Conservation (phyloP, 75 land plant species). For the Larix kaempferi region DNA sequence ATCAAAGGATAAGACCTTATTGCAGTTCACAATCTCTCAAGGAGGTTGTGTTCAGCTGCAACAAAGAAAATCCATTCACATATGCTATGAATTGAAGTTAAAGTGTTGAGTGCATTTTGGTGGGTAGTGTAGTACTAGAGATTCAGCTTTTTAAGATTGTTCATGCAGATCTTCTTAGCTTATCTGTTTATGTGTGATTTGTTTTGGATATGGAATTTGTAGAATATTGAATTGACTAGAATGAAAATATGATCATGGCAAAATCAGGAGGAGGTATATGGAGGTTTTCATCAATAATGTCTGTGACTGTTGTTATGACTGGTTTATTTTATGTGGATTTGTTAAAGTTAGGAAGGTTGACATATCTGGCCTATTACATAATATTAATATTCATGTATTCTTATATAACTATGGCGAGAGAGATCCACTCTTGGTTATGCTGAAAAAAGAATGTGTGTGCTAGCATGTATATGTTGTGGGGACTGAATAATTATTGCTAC, state of each 20-base stretch:
- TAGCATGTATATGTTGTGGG: too few relatives aligned
- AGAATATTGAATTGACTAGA: not conserved
- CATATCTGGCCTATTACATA: not conserved
- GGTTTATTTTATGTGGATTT: not conserved
- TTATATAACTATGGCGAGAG: too few relatives aligned
- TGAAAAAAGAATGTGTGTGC: too few relatives aligned
- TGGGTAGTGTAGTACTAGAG: not conserved
- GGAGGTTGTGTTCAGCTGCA: not conserved
- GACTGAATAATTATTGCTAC: too few relatives aligned
- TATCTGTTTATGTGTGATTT: not conserved
- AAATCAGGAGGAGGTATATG: not conserved
- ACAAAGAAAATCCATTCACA: not conserved
- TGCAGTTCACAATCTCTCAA: not conserved
- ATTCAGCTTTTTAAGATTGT: constrained; percentile 3
- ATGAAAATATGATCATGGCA: not conserved
- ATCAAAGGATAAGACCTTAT: not conserved
- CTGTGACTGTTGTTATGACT: not conserved
- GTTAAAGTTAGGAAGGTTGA: not conserved
- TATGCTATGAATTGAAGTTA: not conserved
- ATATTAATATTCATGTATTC: too few relatives aligned
- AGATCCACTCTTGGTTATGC: too few relatives aligned
- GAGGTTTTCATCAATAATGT: not conserved
- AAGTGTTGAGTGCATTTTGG: not conserved
- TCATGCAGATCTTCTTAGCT: not conserved
- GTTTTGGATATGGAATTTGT: not conserved